phyloP scores from a whole-genome alignment of 1,139 yeast species.

The Hyphopichia fennica region DNA sequence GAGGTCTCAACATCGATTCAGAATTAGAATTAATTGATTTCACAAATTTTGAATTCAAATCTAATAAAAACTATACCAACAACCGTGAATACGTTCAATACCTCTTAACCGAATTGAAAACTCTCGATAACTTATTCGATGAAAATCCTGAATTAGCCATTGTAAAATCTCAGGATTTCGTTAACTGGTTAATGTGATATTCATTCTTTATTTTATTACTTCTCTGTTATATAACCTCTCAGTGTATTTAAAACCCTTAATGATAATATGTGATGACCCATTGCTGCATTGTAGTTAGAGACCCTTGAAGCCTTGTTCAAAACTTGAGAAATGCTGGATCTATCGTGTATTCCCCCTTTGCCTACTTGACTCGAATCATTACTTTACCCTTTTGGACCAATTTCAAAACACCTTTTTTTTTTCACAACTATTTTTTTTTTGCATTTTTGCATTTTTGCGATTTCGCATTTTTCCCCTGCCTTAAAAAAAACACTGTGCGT shows the following conservation, averaged over 20 bases:
- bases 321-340: too few relatives aligned
- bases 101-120: constrained; percentile 11
- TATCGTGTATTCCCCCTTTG: too few relatives aligned
- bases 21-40: neutral
- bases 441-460: too few relatives aligned
- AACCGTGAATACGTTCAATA: constrained; percentile 12
- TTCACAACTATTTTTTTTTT: neutral
- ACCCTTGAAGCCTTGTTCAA: too few relatives aligned
- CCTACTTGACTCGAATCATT: neutral
- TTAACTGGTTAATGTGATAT: constrained; percentile 4
- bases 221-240: too few relatives aligned
- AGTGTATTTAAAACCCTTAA: too few relatives aligned
- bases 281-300: too few relatives aligned
- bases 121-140: constrained; percentile 7
- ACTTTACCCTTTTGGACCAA: neutral
- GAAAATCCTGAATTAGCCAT: constrained; percentile 10
- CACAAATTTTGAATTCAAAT: neutral
- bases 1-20: neutral
- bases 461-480: too few relatives aligned
- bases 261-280: too few relatives aligned
- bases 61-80: constrained; percentile 3
- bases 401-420: neutral
- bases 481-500: too few relatives aligned
- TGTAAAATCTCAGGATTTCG: constrained; percentile 15
- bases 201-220: neutral